A percentile compares a stretch with the other conserved stretches of the same genome.
These are phyloP conservation scores for Tolypocladium ovalisporum DNA, from an alignment of 2,329 filamentous ascomycete species.

Conservation along the genomic window DNA sequence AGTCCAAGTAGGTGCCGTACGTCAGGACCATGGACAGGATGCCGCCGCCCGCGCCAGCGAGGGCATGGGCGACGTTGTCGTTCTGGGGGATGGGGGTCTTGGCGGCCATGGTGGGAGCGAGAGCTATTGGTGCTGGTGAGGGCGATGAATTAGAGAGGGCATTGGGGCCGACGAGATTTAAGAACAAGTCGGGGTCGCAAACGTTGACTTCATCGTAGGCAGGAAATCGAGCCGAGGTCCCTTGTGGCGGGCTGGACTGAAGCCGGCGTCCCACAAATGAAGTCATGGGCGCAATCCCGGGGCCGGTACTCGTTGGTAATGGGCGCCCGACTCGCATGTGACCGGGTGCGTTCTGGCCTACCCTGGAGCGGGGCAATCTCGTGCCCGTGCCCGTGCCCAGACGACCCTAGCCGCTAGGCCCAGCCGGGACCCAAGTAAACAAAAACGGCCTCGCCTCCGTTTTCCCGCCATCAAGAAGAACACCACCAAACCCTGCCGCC, in stretches of 20 bases:
- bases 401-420: conserved; percentile 10
- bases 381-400: not conserved
- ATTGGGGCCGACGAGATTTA: not conserved
- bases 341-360: not conserved
- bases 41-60: conserved; percentile 86
- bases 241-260: not conserved
- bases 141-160: not conserved
- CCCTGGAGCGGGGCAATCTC: not conserved
- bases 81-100: conserved; percentile 69
- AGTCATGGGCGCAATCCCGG: not conserved
- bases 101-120: conserved; percentile 20
- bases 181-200: not conserved
- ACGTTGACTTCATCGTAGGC: not conserved
- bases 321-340: not conserved
- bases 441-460: conserved; percentile 4
- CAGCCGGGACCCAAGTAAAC: conserved; percentile 17
- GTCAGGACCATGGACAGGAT: conserved; percentile 93
- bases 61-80: conserved; percentile 92
- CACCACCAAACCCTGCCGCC: not conserved
- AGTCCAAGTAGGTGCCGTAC: conserved; percentile 38
- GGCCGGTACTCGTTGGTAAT: not conserved
- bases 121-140: not conserved
- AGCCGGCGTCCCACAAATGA: not conserved
- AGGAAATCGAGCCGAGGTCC: not conserved
- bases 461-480: not conserved